Conservation (phyloP, 177 flowering plant genomes). For the Vitis hybrid region DNA sequence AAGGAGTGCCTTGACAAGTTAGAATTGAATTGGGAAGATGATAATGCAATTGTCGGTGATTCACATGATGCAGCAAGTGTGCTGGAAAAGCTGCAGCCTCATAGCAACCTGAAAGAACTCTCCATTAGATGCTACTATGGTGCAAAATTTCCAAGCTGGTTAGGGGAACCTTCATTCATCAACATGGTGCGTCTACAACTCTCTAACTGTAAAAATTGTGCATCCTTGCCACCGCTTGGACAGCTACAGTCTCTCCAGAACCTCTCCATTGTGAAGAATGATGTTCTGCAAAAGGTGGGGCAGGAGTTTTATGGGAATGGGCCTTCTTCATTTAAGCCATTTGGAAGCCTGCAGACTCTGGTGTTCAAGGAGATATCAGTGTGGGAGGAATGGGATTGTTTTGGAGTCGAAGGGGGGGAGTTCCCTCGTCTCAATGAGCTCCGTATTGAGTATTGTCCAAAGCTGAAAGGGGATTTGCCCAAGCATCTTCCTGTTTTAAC, state of each 20-base stretch:
- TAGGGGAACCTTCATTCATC: too few species aligned
- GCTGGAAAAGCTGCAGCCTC: conserved; percentile 16
- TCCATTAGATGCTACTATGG: too few species aligned
- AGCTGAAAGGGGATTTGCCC: conserved; percentile 11
- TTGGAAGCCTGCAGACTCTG: conserved; percentile 1
- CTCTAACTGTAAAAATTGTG: too few species aligned
- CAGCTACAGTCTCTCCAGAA: too few species aligned
- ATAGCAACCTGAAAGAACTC: not conserved
- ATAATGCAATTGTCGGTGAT: not conserved
- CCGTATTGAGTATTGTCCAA: conserved; percentile 6
- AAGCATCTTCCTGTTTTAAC: conserved; percentile 6
- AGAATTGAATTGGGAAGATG: conserved; percentile 11
- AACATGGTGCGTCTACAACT: too few species aligned
- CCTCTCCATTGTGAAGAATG: too few species aligned
- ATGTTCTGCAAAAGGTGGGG: conserved; percentile 4
- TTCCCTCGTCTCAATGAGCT: conserved; percentile 13
- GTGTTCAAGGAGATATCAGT: conserved; percentile 2
- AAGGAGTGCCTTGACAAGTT: conserved; percentile 17
- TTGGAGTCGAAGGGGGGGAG: not conserved
- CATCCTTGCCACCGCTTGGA: too few species aligned
- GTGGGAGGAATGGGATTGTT: conserved; percentile 19
- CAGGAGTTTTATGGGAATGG: conserved; percentile 7
- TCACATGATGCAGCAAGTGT: not conserved
- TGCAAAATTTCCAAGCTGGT: too few species aligned
- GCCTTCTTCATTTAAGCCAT: too few species aligned